These are phyloP conservation scores for Trametopsis cervina DNA, from an alignment of 768 basidiomycete species.

Conservation along the genomic window DNA sequence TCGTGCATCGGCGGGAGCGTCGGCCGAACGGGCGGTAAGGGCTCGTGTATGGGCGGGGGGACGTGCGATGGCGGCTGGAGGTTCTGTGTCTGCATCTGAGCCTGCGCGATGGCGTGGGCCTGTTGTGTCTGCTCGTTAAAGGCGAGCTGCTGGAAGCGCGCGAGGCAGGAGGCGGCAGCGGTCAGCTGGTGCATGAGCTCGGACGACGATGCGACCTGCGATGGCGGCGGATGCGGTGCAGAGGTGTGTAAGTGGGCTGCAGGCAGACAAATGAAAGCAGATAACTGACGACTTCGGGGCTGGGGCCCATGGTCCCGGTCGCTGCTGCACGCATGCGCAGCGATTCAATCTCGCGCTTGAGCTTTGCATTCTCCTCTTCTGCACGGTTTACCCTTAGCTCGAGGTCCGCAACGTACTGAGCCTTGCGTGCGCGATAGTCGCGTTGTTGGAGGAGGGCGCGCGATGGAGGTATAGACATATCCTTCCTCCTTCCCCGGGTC, in stretches of 20 bases:
- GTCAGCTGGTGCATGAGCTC: slow-evolving; percentile 45
- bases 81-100: slow-evolving; percentile 9
- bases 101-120: slow-evolving; percentile 17
- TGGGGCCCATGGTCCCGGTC: slow-evolving; percentile 17
- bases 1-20: slow-evolving; percentile 12
- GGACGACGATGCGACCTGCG: slow-evolving; percentile 43
- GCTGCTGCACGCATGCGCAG: slow-evolving; percentile 32
- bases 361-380: slow-evolving; percentile 47
- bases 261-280: slow-evolving; percentile 18
- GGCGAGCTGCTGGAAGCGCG: slow-evolving; percentile 44
- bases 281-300: slow-evolving; percentile 24
- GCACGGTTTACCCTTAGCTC: slow-evolving; percentile 46
- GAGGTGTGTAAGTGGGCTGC: not conserved
- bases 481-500: slow-evolving; percentile 63
- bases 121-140: slow-evolving; percentile 25
- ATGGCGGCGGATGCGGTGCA: slow-evolving; percentile 10
- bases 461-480: slow-evolving; percentile 51
- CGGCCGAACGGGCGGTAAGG: slow-evolving; percentile 12
- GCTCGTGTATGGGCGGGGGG: slow-evolving; percentile 13
- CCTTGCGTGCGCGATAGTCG: slow-evolving; percentile 58
- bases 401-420: slow-evolving; percentile 47
- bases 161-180: slow-evolving; percentile 40
- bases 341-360: slow-evolving; percentile 42
- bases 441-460: slow-evolving; percentile 56
- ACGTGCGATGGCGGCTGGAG: slow-evolving; percentile 8